Base-by-base conservation (phyloP, 345 rosid species). In the Aurinia saxatilis region DNA sequence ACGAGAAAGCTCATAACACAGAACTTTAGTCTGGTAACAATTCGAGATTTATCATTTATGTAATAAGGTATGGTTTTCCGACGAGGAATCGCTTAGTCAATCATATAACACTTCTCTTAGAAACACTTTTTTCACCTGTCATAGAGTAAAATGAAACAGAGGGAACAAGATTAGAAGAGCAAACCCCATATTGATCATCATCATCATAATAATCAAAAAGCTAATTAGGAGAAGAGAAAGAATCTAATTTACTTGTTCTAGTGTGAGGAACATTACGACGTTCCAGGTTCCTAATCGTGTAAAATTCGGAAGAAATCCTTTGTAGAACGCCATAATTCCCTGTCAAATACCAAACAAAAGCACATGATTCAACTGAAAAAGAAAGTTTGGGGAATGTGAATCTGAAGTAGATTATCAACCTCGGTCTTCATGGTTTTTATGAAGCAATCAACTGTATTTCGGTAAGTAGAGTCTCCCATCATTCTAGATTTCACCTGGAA, bases 391-490 rank as follows among this genome's bases (percentile, higher is more conserved):
- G 48, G 55, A 16, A 12, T 25, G 11, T 48, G 56, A 68, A 7
- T 23, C 13, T 10, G 23, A 9, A 37, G 56, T 30, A 51, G 65
- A 55, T 56, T n/a, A 87, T 29, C 0, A 61, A 70, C 99, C 89
- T 93, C 99, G 9, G 79, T 79, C 78, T 81, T 90, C 86, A 84
- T 59, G 33, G 99, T 93, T 79, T 81, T 93, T 65, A 84, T 31
- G 74, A 93, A 90, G 77, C 99, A 93, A 72, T 93, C 99, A 7
- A 87, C 31, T 37, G 99, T 93, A 78, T 73, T 93, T 68, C 70
- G 87, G 81, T 85, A 90, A 65, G 88, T 77, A 48, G 97, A 76
- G 73, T 93, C 99, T 53, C 99, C 99, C 97, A 93, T 87, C 99
- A 93, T 93, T 76, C 99, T 84, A 5, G 99, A 93, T 81, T 93